Evolutionary conservation across 768 basidiomycete species (phyloP).

Genomic region (Butyriboletus loyo): DNA sequence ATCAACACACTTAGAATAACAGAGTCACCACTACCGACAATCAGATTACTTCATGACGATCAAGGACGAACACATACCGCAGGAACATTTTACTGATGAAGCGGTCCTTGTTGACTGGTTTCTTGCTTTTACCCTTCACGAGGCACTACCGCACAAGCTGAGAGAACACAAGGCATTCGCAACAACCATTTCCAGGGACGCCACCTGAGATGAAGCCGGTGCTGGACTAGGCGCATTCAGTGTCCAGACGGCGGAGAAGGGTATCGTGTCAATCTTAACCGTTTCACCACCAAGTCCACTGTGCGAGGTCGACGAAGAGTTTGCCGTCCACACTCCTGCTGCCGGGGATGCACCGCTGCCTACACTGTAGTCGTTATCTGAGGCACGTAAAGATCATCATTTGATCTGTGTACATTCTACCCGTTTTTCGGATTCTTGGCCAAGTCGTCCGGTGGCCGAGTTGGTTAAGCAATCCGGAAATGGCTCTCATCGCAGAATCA

Average conservation of each 20-base stretch:
- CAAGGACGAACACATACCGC: conserved; percentile 47
- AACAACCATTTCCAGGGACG: conserved; percentile 89
- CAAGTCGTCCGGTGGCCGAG: conserved; percentile 85
- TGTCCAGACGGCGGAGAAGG: conserved; percentile 51
- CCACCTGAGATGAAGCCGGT: conserved; percentile 74
- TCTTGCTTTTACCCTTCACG: conserved; percentile 99
- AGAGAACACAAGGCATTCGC: conserved; percentile 98
- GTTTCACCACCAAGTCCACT: conserved; percentile 26
- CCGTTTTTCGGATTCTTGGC: conserved; percentile 96
- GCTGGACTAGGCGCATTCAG: conserved; percentile 89
- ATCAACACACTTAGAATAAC: conserved; percentile 85
- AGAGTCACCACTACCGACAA: conserved; percentile 76
- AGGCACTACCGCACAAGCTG: conserved; percentile 89
- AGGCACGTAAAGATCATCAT: conserved; percentile 64
- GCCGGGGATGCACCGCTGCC: conserved; percentile 51
- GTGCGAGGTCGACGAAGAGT: conserved; percentile 62
- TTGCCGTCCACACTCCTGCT: conserved; percentile 59
- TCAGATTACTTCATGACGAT: conserved; percentile 10
- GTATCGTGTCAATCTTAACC: conserved; percentile 17
- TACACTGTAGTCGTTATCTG: conserved; percentile 64
- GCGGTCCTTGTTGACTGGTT: conserved; percentile 97
- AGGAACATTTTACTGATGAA: conserved; percentile 99
- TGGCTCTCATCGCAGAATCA: conserved; percentile 73
- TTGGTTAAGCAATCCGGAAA: conserved; percentile 87
- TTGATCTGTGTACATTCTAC: conserved; percentile 87